Conservation (phyloP, 176 grass and related monocot genomes). For the Rhynchospora tenuis region DNA sequence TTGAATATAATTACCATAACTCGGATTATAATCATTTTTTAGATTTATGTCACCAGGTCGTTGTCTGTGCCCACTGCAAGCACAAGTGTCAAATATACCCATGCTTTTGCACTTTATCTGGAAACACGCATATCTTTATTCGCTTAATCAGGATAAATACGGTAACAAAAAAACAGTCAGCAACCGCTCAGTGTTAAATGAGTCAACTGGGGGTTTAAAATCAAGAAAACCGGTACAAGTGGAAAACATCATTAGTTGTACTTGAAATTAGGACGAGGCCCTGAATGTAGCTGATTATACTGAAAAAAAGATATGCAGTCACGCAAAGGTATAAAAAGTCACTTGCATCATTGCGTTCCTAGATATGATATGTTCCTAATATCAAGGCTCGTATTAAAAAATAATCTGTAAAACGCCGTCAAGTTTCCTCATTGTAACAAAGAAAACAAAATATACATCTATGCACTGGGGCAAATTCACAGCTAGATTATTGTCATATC, state of each 20-base stretch:
- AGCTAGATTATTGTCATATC: not conserved
- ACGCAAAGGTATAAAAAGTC: not conserved
- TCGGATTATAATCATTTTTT: no score
- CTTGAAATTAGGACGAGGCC: no score
- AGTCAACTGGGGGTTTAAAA: no score
- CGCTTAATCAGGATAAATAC: not conserved
- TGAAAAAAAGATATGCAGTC: not conserved
- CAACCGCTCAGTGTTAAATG: no score
- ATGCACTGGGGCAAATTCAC: not conserved
- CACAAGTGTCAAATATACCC: no score
- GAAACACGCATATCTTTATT: not conserved
- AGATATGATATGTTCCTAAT: not conserved
- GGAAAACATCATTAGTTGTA: not conserved
- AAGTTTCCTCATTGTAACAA: not conserved
- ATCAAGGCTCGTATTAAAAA: not conserved
- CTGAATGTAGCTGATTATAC: no score
- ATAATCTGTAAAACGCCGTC: not conserved
- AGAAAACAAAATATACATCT: not conserved
- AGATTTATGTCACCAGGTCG: no score
- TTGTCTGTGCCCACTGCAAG: not conserved
- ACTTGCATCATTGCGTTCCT: not conserved
- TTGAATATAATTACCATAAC: no score
- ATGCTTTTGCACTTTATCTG: not conserved
- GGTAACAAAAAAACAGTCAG: no score
- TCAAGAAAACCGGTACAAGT: no score